Percentiles rank a stretch among this genome's conserved stretches.
Conservation (phyloP, 805 yeast species). For the Candida lessepsii region DNA sequence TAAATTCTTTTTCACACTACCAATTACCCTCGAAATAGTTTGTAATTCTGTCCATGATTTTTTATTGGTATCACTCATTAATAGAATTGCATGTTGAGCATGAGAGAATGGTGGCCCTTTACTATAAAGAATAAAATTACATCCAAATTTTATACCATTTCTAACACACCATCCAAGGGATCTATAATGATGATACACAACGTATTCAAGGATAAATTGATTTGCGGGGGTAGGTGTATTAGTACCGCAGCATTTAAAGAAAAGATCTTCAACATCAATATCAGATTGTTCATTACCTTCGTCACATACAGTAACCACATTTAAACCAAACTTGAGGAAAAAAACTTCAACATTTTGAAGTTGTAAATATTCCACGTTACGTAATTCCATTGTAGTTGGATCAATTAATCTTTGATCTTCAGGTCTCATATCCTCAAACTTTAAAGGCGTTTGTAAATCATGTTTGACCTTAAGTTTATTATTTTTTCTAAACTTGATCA, state of each 20-base stretch:
- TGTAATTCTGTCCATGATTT: constrained; percentile 60
- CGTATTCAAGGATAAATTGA: constrained; percentile 54
- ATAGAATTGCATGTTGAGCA: constrained; percentile 75
- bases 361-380: constrained; percentile 52
- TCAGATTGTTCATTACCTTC: too few relatives aligned
- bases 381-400: constrained; percentile 11
- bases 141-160: constrained; percentile 88
- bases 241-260: constrained; percentile 20
- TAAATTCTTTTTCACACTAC: constrained; percentile 80
- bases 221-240: constrained; percentile 15
- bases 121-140: constrained; percentile 78
- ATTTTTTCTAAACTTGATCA: constrained; percentile 20
- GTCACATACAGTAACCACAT: too few relatives aligned
- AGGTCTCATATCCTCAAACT: constrained; percentile 15
- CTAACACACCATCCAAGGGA: constrained; percentile 94
- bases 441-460: constrained; percentile 9
- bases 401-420: constrained; percentile 16
- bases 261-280: too few relatives aligned
- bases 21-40: constrained; percentile 73
- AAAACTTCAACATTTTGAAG: constrained; percentile 74
- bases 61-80: constrained; percentile 36
- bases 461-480: constrained; percentile 12
- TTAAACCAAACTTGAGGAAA: constrained; percentile 61
- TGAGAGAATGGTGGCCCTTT: constrained; percentile 96
- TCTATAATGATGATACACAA: constrained; percentile 81